Evolutionary conservation across 306 rosid species (phyloP).

Genomic region (Castanea sativa): DNA sequence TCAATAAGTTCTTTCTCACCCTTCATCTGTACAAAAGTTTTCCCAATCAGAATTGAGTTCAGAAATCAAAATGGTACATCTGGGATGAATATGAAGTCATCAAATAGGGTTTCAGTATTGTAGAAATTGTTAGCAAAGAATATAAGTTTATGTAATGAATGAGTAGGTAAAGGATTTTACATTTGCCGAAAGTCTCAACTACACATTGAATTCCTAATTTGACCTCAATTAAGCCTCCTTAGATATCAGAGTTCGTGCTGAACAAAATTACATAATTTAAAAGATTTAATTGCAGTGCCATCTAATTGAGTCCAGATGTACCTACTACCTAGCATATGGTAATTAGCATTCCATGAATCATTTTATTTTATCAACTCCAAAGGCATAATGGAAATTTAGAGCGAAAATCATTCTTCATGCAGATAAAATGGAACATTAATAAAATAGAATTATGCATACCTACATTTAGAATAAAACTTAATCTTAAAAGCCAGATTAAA

Average conservation of each 20-base stretch:
- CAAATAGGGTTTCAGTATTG: not conserved
- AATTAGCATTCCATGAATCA: not conserved
- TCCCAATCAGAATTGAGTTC: slow-evolving; percentile 5
- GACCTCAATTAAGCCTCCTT: not conserved
- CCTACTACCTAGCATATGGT: not conserved
- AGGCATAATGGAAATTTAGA: not conserved
- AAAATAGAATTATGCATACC: not conserved
- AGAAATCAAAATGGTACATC: slow-evolving; percentile 3
- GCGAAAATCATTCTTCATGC: not conserved
- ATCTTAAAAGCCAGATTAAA: not conserved
- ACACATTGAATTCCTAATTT: not conserved
- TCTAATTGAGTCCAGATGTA: not conserved
- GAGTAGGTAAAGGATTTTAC: not conserved
- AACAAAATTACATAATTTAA: not conserved
- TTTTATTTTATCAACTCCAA: not conserved
- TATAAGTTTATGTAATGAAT: not conserved
- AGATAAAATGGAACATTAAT: not conserved
- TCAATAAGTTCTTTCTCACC: slow-evolving; percentile 93
- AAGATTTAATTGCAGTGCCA: not conserved
- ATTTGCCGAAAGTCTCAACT: no score
- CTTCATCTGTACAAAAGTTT: slow-evolving; percentile 60
- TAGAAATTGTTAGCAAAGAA: not conserved
- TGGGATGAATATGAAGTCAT: not conserved
- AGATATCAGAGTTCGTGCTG: not conserved
- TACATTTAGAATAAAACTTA: not conserved